Percentiles rank a stretch among this genome's conserved stretches.
Evolutionary conservation across 1,139 yeast genomes (phyloP).

Genomic region (Blastobotrys elegans): DNA sequence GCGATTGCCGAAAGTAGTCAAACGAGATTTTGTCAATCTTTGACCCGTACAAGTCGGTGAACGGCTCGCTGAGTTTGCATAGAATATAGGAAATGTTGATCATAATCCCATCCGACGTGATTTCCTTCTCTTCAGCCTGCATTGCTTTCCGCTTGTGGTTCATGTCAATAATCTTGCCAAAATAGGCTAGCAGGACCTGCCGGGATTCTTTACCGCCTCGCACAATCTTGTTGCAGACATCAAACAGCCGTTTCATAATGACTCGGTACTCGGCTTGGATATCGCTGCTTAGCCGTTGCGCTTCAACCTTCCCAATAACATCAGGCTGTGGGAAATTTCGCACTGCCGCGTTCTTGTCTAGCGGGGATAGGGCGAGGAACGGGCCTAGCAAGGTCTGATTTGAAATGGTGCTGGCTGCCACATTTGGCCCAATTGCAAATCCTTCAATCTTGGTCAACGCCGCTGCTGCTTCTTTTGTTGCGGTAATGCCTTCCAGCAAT

Average conservation of each 20-base stretch:
- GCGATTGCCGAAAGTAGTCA: constrained; percentile 51
- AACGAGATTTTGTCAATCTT: constrained; percentile 75
- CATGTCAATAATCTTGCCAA: constrained; percentile 65
- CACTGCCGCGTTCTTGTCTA: constrained; percentile 34
- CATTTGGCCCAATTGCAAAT: constrained; percentile 39
- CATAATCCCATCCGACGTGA: constrained; percentile 81
- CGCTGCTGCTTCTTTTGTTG: constrained; percentile 58
- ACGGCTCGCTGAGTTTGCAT: constrained; percentile 74
- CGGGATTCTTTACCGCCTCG: constrained; percentile 69
- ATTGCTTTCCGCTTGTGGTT: constrained; percentile 81
- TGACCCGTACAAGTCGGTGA: constrained; percentile 52
- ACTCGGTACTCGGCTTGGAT: constrained; percentile 30
- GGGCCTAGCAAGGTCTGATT: constrained; percentile 69
- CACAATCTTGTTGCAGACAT: constrained; percentile 67
- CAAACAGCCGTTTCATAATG: constrained; percentile 44
- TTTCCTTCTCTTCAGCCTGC: constrained; percentile 62
- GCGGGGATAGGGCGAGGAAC: constrained; percentile 67
- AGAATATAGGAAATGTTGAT: constrained; percentile 65
- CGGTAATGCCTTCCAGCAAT: constrained; percentile 55
- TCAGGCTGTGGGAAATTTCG: constrained; percentile 28
- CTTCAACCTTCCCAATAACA: constrained; percentile 21
- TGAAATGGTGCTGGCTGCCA: constrained; percentile 45
- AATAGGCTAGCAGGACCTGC: constrained; percentile 55
- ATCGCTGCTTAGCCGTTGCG: constrained; percentile 23
- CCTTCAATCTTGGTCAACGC: constrained; percentile 53